Conservation (phyloP, 352 stramenopile genomes). For the Phytophthora sp. region DNA sequence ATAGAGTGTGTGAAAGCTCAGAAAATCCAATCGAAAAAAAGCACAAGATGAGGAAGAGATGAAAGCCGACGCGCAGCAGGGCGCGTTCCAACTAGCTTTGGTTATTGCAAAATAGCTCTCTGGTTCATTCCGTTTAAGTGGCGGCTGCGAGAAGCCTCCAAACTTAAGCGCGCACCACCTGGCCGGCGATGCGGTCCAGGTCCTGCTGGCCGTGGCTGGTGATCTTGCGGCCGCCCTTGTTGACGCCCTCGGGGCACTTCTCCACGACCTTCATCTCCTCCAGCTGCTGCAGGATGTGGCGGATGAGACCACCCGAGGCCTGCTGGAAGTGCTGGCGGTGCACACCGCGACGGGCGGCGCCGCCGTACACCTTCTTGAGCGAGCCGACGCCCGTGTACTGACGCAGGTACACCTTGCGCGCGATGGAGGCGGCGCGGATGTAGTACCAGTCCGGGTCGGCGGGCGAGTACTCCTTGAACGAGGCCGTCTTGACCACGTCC, state of each 20-base stretch:
- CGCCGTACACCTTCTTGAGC: conserved; percentile 98
- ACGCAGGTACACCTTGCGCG: conserved; percentile 98
- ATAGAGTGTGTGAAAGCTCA: background rate
- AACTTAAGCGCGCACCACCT: conserved; percentile 90
- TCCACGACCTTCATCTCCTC: conserved; percentile 99
- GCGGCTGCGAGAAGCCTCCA: conserved; percentile 29
- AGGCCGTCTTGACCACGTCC: conserved; percentile 98
- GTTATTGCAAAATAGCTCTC: conserved; percentile 68
- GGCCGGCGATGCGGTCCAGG: conserved; percentile 98
- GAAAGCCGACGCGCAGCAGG: conserved; percentile 21
- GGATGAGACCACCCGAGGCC: conserved; percentile 96
- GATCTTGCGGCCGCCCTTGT: conserved; percentile 95
- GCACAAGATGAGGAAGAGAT: background rate
- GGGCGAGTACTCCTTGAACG: conserved; percentile 98
- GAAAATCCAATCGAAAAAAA: background rate
- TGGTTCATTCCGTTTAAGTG: conserved; percentile 43
- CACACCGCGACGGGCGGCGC: conserved; percentile 90
- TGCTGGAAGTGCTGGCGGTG: conserved; percentile 97
- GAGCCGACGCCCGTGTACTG: conserved; percentile 96
- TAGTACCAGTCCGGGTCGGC: conserved; percentile 99
- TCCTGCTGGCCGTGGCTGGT: conserved; percentile 98
- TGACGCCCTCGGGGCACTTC: conserved; percentile 90
- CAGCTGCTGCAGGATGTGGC: conserved; percentile 97
- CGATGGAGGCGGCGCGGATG: conserved; percentile 97
- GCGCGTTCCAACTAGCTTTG: conserved; percentile 34